Conservation (phyloP, 108 stramenopile genomes). For the Nitzschia sp. region DNA sequence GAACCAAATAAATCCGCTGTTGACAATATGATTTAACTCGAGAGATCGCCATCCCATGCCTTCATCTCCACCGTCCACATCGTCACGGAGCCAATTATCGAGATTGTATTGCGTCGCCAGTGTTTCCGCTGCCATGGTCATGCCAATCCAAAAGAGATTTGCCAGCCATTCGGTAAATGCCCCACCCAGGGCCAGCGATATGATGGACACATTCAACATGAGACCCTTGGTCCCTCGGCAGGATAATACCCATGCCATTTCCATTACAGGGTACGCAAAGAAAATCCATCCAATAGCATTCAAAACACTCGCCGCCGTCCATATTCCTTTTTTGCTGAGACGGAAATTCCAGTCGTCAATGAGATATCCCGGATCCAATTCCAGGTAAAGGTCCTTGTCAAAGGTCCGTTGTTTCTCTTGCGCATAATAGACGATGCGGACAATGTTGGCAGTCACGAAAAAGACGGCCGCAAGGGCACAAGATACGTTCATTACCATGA, state of each 20-base stretch:
- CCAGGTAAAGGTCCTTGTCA: slow-evolving; percentile 33
- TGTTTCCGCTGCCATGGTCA: slow-evolving; percentile 36
- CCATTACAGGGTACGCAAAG: slow-evolving; percentile 61
- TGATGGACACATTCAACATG: slow-evolving; percentile 54
- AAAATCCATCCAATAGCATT: slow-evolving; percentile 65
- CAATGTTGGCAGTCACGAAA: slow-evolving; percentile 4
- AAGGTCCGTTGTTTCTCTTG: slow-evolving; percentile 15
- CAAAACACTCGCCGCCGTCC: slow-evolving; percentile 21
- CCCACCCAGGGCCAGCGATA: slow-evolving; percentile 55
- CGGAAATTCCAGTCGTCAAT: slow-evolving; percentile 59
- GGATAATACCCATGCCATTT: slow-evolving; percentile 68
- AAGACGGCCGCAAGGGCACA: slow-evolving; percentile 2
- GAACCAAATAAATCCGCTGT: slow-evolving; percentile 26
- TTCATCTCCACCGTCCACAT: slow-evolving; percentile 25
- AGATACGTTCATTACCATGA: slow-evolving; percentile 6
- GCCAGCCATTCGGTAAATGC: slow-evolving; percentile 59
- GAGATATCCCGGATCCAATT: slow-evolving; percentile 64
- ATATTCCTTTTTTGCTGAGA: slow-evolving; percentile 9
- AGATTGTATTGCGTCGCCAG: slow-evolving; percentile 62
- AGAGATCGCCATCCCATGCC: slow-evolving; percentile 72
- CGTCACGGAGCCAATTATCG: slow-evolving; percentile 47
- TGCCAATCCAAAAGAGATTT: slow-evolving; percentile 55
- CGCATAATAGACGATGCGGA: slow-evolving; percentile 7
- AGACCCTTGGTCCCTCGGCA: slow-evolving; percentile 45
- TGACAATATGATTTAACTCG: slow-evolving; percentile 55